Percentiles rank a stretch among this genome's conserved stretches.
These are phyloP conservation scores for Globisporangium sylvaticum DNA, from an alignment of 352 stramenopile genomes.

Conservation along the genomic window DNA sequence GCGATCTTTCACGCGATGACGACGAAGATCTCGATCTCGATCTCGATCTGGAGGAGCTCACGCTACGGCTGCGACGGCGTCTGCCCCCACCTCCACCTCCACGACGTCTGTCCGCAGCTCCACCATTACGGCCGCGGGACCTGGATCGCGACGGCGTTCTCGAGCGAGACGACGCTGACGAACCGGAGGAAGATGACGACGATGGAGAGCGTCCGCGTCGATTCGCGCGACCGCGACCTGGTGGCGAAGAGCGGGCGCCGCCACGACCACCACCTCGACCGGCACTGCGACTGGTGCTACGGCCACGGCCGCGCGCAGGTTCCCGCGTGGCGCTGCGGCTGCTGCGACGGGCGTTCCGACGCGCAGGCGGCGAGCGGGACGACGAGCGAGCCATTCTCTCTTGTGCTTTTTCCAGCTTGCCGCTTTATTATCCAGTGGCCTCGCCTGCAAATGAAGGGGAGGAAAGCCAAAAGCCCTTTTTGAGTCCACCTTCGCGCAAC, in stretches of 20 bases:
- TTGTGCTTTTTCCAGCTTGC: background rate
- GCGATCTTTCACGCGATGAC: conserved; percentile 13
- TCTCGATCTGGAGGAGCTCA: conserved; percentile 17
- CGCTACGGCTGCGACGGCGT: conserved; percentile 10
- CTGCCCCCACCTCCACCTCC: background rate
- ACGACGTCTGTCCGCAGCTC: background rate
- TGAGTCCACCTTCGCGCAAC: background rate
- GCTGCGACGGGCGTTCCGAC: background rate
- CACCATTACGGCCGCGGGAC: background rate
- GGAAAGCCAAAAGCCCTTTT: background rate
- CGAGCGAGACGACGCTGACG: conserved; percentile 1
- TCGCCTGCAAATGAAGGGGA: background rate
- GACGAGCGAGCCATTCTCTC: conserved; percentile 6
- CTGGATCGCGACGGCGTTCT: background rate
- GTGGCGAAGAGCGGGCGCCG: background rate
- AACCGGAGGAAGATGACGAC: conserved; percentile 15
- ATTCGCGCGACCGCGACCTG: background rate
- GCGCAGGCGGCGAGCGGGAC: conserved; percentile 1
- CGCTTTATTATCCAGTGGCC: background rate
- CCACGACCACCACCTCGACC: background rate
- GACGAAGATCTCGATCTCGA: conserved; percentile 15
- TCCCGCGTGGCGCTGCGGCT: conserved; percentile 7
- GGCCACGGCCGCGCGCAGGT: conserved; percentile 3
- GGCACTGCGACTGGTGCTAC: conserved; percentile 8
- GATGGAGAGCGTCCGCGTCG: conserved; percentile 17